Percentiles rank a stretch among this genome's conserved stretches.
phyloP scores from a whole-genome alignment of 179 eudicot species.

The Carnegiea gigantea region DNA sequence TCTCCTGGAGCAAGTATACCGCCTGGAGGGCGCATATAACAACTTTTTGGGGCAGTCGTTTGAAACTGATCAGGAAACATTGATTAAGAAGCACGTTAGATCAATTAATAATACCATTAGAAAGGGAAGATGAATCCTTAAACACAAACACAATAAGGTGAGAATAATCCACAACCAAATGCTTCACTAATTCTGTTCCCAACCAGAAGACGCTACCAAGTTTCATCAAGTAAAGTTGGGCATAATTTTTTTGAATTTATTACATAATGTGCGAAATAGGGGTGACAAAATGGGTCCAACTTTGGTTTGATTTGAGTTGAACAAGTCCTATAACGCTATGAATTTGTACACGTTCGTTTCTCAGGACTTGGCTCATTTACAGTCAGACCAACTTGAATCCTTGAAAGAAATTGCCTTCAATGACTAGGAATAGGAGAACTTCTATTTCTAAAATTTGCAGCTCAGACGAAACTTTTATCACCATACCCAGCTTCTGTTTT shows the following conservation, averaged over 20 bases:
- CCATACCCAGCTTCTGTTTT: too few species aligned
- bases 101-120: background rate
- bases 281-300: background rate
- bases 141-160: background rate
- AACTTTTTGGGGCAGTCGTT: constrained; percentile 78
- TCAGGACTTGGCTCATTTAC: background rate
- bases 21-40: constrained; percentile 78
- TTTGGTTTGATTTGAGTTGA: background rate
- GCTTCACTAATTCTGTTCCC: background rate
- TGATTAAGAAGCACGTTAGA: background rate
- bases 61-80: constrained; percentile 47
- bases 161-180: background rate
- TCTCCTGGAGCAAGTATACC: constrained; percentile 75
- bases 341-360: background rate
- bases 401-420: background rate
- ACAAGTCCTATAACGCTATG: background rate
- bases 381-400: background rate
- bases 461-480: too few species aligned
- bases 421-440: background rate
- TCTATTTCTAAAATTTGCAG: background rate
- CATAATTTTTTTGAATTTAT: background rate
- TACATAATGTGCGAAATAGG: background rate
- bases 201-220: background rate
- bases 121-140: background rate
- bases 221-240: background rate